Evolutionary conservation across 2,329 filamentous ascomycete genomes (phyloP).

Genomic region (Cercospora sp.): DNA sequence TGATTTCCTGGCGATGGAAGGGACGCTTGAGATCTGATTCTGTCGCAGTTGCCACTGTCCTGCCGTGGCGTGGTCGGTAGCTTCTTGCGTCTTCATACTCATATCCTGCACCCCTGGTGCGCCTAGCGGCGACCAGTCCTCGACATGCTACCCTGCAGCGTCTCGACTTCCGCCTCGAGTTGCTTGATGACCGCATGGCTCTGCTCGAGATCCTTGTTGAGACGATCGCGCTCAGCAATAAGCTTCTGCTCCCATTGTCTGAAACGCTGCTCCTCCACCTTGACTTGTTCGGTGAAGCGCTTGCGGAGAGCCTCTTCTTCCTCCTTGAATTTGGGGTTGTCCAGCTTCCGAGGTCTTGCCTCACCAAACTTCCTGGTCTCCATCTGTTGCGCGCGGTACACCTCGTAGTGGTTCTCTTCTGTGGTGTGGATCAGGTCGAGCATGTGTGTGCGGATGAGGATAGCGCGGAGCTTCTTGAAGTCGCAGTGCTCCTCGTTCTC

Average conservation of each 20-base stretch:
- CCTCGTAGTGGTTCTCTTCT: conserved; percentile 98
- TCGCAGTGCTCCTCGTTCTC: conserved; percentile 99
- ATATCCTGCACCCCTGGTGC: neutral
- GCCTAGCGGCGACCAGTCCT: conserved; percentile 38
- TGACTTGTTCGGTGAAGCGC: conserved; percentile 99
- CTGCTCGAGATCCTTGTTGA: conserved; percentile 99
- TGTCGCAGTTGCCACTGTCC: conserved; percentile 24
- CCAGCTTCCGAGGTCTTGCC: conserved; percentile 92
- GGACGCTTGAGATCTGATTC: conserved; percentile 15
- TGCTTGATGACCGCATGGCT: conserved; percentile 90
- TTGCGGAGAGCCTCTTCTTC: conserved; percentile 98
- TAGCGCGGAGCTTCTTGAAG: conserved; percentile 99
- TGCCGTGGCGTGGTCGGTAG: conserved; percentile 21
- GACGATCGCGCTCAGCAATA: conserved; percentile 94
- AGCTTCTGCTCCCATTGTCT: conserved; percentile 99
- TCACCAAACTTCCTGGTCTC: conserved; percentile 99
- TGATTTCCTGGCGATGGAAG: conserved; percentile 12
- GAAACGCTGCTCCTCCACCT: conserved; percentile 99
- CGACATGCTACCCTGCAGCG: conserved; percentile 65
- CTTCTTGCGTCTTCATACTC: conserved; percentile 9
- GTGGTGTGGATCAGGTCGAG: conserved; percentile 99
- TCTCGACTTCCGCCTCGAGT: conserved; percentile 87
- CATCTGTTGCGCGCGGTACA: conserved; percentile 99
- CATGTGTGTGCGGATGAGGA: conserved; percentile 95
- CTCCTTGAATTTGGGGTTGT: conserved; percentile 99